Base-by-base conservation (phyloP, 2,329 filamentous ascomycete species). In the Apiospora aurea region DNA sequence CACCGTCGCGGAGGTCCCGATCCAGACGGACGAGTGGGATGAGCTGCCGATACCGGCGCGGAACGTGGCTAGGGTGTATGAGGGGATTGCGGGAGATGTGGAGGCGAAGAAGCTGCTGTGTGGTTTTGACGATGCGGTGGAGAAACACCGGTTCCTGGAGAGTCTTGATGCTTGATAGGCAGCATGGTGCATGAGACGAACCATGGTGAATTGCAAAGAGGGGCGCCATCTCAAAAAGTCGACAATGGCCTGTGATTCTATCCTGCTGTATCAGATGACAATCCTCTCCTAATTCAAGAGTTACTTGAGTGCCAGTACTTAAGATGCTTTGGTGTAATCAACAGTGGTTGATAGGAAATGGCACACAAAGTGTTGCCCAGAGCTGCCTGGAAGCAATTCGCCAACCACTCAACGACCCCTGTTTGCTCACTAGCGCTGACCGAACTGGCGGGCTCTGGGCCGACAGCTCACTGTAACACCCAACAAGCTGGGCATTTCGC, bases 1-100 rank as follows among this genome's bases (percentile, higher is more conserved):
- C 43, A 14, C n/a, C n/a, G 44, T 67, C 8, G 21, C 38, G 38
- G 69, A 71, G 18, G 24, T 71, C 24, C 24, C 51, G 8, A n/a
- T 67, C 11, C 21, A 66, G n/a, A 43, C 34, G 69, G 69, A 71
- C 10, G 57, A 67, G 43, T 71, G 69, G 69, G 57, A 66, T n/a
- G 24, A 38, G 41, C 26, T 67, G 24, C 57, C 69, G n/a, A 24
- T 49, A 2, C 69, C 69, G 43, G 69, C 69, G 26, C 18, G 26
- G 21, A 71, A 71, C 14, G 49, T 53, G n/a, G 69, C 69, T 13
- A 34, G 69, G 21, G 16, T 71, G 1, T 71, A 71, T 51, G 69
- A 71, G 24, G 53, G 41, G 3, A 66, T 71, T 13, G 69, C 69
- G 7, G 53, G 53, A 4, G 53, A 61, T 13, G 29, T 1, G 16